phyloP scores from a whole-genome alignment of 108 stramenopile genomes.

The Schizochytrium sp. region DNA sequence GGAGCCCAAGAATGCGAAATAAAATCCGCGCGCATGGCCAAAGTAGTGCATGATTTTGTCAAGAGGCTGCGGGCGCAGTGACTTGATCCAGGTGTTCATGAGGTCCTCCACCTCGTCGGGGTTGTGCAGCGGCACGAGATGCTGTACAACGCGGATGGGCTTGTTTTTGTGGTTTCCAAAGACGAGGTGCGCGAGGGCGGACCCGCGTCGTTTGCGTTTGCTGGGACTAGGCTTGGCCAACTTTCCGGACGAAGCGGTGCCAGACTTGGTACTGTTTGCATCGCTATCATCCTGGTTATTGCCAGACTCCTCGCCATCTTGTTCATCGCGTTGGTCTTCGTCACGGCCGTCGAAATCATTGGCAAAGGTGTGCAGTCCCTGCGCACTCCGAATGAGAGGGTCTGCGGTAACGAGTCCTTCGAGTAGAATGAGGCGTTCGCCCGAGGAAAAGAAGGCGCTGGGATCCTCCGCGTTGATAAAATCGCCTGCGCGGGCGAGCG shows the following conservation, averaged over 20 bases:
- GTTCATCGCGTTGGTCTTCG: not conserved
- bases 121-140: not conserved
- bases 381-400: not conserved
- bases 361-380: not conserved
- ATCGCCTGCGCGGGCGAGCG: not conserved
- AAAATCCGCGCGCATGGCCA: conserved; percentile 90
- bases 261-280: not conserved
- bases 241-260: not conserved
- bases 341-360: not conserved
- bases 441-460: not conserved
- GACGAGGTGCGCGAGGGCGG: not conserved
- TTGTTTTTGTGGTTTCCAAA: not conserved
- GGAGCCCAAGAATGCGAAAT: conserved; percentile 94
- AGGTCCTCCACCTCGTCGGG: not conserved
- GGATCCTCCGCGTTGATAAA: not conserved
- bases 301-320: not conserved
- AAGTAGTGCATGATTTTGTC: conserved; percentile 89
- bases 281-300: not conserved
- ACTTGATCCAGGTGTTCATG: not conserved
- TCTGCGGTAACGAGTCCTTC: not conserved
- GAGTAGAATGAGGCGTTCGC: not conserved
- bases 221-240: too few relatives aligned
- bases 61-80: conserved; percentile 61
- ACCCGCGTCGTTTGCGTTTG: not conserved
- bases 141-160: not conserved